Conservation (phyloP, 1,284 basidiomycete species). For the Xerocomus nothofagi region DNA sequence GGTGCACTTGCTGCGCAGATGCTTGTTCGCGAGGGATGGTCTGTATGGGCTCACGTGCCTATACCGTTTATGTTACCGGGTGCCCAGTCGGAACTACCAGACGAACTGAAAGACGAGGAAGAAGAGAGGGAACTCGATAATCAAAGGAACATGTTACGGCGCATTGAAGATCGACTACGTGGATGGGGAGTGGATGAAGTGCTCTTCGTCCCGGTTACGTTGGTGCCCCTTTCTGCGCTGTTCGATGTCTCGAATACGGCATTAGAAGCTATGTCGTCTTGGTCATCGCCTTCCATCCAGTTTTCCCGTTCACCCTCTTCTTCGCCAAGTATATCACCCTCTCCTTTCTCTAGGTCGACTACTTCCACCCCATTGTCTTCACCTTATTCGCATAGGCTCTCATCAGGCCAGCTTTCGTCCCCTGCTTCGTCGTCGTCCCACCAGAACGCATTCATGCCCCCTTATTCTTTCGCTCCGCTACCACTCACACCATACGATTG, state of each 20-base stretch:
- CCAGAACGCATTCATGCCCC: constrained; percentile 25
- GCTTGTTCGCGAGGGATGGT: constrained; percentile 61
- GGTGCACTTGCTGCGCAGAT: constrained; percentile 78
- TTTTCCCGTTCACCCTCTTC: constrained; percentile 29
- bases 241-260: constrained; percentile 28
- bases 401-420: constrained; percentile 30
- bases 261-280: constrained; percentile 20
- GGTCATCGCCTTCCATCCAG: constrained; percentile 31
- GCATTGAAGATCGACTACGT: constrained; percentile 54
- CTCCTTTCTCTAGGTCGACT: constrained; percentile 34
- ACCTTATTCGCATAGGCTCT: constrained; percentile 27
- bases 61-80: constrained; percentile 36
- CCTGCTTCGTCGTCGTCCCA: constrained; percentile 30
- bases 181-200: constrained; percentile 69
- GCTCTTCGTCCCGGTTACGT: constrained; percentile 45
- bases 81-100: constrained; percentile 24
- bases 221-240: constrained; percentile 28
- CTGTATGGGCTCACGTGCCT: constrained; percentile 70
- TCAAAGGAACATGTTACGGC: constrained; percentile 27
- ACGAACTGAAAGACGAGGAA: constrained; percentile 33
- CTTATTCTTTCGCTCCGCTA: constrained; percentile 32
- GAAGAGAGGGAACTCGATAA: constrained; percentile 35
- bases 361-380: constrained; percentile 36
- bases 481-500: constrained; percentile 31
- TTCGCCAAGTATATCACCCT: constrained; percentile 34